Conservation (phyloP, 495 filamentous ascomycete species). For the Aspergillus indologenus region DNA sequence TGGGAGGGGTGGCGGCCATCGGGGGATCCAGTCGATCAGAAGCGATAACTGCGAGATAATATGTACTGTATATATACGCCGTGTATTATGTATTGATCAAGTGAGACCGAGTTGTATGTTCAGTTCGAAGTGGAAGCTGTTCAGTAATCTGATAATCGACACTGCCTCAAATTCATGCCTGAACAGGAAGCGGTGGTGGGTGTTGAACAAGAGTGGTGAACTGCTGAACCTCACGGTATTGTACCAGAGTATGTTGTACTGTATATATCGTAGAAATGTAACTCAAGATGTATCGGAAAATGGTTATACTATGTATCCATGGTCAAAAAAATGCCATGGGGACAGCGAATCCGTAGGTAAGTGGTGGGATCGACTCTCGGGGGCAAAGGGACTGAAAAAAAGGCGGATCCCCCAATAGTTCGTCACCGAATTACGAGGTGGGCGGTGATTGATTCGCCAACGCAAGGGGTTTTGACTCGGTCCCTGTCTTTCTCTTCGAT, state of each 20-base stretch:
- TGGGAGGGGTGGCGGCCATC: slow-evolving; percentile 25
- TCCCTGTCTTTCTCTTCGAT: background rate
- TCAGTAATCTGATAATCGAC: too few species aligned
- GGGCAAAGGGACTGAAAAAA: background rate
- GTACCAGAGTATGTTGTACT: too few species aligned
- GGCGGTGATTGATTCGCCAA: background rate
- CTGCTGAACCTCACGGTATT: too few species aligned
- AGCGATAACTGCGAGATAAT: background rate
- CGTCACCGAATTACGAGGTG: background rate
- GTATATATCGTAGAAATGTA: too few species aligned
- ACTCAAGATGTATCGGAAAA: too few species aligned
- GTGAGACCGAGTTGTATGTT: too few species aligned
- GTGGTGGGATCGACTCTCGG: background rate
- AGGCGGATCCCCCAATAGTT: background rate
- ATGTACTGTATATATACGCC: too few species aligned
- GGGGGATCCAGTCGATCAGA: background rate
- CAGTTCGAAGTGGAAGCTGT: too few species aligned
- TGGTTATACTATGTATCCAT: background rate
- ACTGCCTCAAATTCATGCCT: too few species aligned
- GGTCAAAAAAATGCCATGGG: background rate
- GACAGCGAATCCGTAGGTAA: background rate
- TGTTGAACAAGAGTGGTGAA: too few species aligned
- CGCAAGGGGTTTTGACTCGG: background rate
- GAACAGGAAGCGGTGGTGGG: too few species aligned
- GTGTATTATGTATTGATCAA: too few species aligned